These are phyloP conservation scores for Chionographis japonica DNA, from an alignment of 106 monocot genomes.

Conservation along the genomic window DNA sequence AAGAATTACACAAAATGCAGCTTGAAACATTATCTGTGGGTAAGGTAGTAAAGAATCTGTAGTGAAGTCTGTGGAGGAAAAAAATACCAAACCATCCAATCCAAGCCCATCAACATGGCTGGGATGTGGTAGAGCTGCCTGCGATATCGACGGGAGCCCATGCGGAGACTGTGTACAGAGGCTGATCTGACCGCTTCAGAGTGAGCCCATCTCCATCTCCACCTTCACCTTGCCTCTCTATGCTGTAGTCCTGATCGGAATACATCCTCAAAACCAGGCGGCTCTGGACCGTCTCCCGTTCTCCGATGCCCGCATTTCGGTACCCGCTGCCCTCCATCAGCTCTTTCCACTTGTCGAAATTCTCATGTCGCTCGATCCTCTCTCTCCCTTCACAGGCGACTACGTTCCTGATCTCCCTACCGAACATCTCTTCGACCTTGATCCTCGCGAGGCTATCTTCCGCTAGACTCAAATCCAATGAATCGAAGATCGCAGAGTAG, in stretches of 20 bases:
- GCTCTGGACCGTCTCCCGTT: slow-evolving; percentile 24
- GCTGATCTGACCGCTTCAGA: slow-evolving; percentile 32
- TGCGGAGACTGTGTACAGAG: slow-evolving; percentile 37
- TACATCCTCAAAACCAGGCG: slow-evolving; percentile 30
- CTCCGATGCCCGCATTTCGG: slow-evolving; percentile 5
- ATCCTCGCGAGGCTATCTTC: slow-evolving; percentile 17
- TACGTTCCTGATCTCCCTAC: slow-evolving; percentile 34
- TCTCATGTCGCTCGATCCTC: slow-evolving; percentile 25
- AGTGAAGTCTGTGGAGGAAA: not conserved
- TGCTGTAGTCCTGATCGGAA: slow-evolving; percentile 15
- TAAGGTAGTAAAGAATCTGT: slow-evolving; percentile 8
- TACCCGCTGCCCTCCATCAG: slow-evolving; percentile 20
- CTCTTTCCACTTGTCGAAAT: slow-evolving; percentile 24
- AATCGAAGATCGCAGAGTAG: slow-evolving; percentile 39
- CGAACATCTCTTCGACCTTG: slow-evolving; percentile 34
- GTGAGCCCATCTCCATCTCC: slow-evolving; percentile 16
- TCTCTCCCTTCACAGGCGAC: slow-evolving; percentile 24
- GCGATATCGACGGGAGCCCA: slow-evolving; percentile 25
- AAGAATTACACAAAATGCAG: not conserved
- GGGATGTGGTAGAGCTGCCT: slow-evolving; percentile 4
- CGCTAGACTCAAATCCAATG: slow-evolving; percentile 15
- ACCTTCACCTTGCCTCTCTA: slow-evolving; percentile 23
- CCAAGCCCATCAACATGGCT: slow-evolving; percentile 8
- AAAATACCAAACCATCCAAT: too few relatives aligned
- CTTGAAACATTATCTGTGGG: slow-evolving; percentile 3